phyloP scores from a whole-genome alignment of 2,329 filamentous ascomycete species.

The Aspergillus sp. region DNA sequence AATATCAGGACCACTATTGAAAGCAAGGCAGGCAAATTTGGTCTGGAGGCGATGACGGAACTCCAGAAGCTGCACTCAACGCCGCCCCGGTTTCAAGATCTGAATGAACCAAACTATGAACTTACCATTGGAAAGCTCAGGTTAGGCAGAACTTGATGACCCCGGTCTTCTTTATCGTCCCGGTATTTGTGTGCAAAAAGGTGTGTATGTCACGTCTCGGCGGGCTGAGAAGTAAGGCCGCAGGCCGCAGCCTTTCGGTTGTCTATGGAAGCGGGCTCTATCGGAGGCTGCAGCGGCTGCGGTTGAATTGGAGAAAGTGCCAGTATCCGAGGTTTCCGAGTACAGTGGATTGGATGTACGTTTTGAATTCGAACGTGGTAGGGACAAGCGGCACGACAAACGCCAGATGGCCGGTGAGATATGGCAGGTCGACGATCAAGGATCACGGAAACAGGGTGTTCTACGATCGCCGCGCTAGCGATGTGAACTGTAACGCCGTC shows the following conservation, averaged over 20 bases:
- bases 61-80: conserved; percentile 5
- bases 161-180: background rate
- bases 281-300: conserved; percentile 4
- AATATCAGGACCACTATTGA: background rate
- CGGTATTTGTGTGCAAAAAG: background rate
- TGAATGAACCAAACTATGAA: background rate
- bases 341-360: background rate
- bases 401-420: conserved; percentile 3
- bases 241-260: conserved; percentile 3
- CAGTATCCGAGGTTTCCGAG: background rate
- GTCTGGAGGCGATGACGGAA: conserved; percentile 8
- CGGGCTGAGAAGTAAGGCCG: conserved; percentile 4
- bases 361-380: background rate
- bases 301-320: background rate
- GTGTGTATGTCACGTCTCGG: background rate
- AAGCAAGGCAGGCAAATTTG: background rate
- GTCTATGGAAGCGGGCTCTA: conserved; percentile 1
- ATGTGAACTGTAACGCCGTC: background rate
- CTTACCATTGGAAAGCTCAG: conserved; percentile 20
- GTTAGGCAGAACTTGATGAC: conserved; percentile 2
- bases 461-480: background rate
- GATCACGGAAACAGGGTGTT: background rate
- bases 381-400: background rate
- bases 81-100: background rate
- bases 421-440: conserved; percentile 3